Base-by-base conservation (phyloP, 768 basidiomycete genomes). In the Lactarius sanguifluus region DNA sequence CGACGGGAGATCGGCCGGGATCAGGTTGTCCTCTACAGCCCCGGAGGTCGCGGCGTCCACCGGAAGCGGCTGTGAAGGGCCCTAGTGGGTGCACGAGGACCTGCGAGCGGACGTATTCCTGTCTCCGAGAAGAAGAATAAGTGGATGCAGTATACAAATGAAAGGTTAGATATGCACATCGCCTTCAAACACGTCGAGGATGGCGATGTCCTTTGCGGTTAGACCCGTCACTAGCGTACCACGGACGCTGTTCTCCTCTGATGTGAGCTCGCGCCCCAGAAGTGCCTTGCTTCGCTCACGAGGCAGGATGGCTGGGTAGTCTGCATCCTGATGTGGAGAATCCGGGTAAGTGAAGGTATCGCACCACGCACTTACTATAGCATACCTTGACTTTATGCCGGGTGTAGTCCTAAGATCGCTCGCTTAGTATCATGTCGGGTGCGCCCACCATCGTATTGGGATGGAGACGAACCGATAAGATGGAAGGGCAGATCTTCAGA, bases 291-390 rank as follows among this genome's bases (percentile, higher is more conserved):
- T 85, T 64, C 79, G 76, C 5, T 78, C 75, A 62, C 83, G 83
- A 1, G 90, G 85, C 13, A 96, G 73, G 30, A 97, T 81, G 0
- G 88, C 96, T 0, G 96, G 96, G 72, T 96, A 98, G 73, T 94
- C 93, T 52, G 81, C 86, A 52, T 72, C 64, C 88, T 91, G 65
- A 16, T 20, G 56, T 57, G 30, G 36, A 30, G 16, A 60, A 9
- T 6, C 15, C 9, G 15, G 28, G 30, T 64, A 8, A 30, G 36
- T n/a, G 8, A 30, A 9, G 5, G 56, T 45, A 25, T 40, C 15
- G 5, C 6, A 8, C 57, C 16, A 30, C 16, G 28, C 32, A 43
- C 28, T 30, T 23, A 32, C 32, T 32, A 6, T 30, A 50, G 57
- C 75, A 61, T 75, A 89, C 89, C 73, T 86, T 84, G 67, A 96